A percentile compares a stretch with the other conserved stretches of the same genome.
These are phyloP conservation scores for Protomyces macrosporus DNA, from an alignment of 1,139 yeast species.

Conservation along the genomic window DNA sequence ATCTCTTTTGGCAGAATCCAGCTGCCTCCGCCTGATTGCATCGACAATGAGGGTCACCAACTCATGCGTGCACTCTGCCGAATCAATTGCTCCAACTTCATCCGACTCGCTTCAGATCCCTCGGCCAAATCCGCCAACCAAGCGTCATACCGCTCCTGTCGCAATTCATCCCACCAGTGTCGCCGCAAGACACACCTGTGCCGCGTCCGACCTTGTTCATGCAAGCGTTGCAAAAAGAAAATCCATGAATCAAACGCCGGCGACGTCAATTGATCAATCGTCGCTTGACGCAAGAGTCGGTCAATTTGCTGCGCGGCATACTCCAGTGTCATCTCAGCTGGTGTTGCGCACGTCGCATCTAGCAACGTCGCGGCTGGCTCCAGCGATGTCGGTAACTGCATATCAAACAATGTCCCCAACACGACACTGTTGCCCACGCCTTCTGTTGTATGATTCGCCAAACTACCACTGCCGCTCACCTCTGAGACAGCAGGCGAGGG, in stretches of 20 bases:
- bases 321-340: not conserved
- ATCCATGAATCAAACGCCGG: not conserved
- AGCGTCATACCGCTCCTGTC: not conserved
- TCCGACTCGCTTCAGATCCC: not conserved
- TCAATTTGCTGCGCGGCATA: not conserved
- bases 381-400: no score
- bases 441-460: no score
- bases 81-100: not conserved
- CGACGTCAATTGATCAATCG: not conserved
- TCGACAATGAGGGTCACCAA: not conserved
- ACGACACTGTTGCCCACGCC: no score
- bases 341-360: no score
- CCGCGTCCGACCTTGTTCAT: not conserved
- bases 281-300: not conserved
- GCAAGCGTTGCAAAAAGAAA: not conserved
- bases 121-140: not conserved
- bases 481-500: not conserved
- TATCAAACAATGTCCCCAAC: no score
- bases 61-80: not conserved
- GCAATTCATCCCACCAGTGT: not conserved
- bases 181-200: not conserved
- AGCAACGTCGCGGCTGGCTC: no score
- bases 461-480: no score
- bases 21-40: no score
- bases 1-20: no score